Evolutionary conservation across 345 rosid species (phyloP).

Genomic region (Bruguiera sexangula): DNA sequence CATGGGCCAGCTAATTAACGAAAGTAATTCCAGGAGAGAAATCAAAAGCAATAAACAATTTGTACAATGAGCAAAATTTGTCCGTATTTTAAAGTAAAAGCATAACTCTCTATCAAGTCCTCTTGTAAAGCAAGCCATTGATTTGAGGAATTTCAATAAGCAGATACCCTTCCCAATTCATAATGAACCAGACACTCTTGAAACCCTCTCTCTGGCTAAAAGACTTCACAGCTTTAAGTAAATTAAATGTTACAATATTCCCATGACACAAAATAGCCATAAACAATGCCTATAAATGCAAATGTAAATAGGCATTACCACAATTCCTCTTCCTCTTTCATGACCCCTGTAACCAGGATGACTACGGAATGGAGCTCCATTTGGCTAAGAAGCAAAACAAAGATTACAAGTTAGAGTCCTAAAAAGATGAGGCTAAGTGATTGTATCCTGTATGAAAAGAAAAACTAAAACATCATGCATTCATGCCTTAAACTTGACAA

Average conservation of each 20-base stretch:
- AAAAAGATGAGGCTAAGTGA: background rate
- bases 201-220: background rate
- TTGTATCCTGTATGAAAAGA: background rate
- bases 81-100: no score
- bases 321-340: slow-evolving; percentile 82
- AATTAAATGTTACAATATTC: no score
- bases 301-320: slow-evolving; percentile 48
- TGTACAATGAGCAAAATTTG: no score
- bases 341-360: slow-evolving; percentile 64
- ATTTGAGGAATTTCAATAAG: background rate
- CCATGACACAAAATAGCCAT: no score
- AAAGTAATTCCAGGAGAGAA: no score
- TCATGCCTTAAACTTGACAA: background rate
- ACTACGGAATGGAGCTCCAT: slow-evolving; percentile 55
- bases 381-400: slow-evolving; percentile 36
- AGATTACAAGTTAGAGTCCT: background rate
- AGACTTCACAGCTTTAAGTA: no score
- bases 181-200: background rate
- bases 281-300: background rate
- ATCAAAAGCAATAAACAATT: no score
- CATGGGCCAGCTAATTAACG: no score
- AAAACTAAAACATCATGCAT: background rate
- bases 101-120: background rate
- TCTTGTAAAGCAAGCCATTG: background rate
- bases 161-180: background rate